A percentile compares a stretch with the other conserved stretches of the same genome.
These are phyloP conservation scores for Populus nigra DNA, from an alignment of 345 rosid genomes.

Conservation along the genomic window DNA sequence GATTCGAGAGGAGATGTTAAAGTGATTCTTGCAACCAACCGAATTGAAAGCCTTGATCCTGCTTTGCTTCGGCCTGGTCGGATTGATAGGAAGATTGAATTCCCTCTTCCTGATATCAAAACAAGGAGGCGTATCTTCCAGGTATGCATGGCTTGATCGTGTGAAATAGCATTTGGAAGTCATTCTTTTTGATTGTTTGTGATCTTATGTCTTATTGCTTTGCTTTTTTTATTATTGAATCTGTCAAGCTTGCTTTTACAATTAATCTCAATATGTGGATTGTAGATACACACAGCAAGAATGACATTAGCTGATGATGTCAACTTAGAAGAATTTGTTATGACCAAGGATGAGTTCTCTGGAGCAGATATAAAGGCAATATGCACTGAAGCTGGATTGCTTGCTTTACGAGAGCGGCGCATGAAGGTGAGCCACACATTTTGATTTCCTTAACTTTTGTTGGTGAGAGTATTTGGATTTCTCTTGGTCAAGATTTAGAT, in stretches of 20 bases:
- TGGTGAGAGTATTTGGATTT: neutral
- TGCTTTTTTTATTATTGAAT: neutral
- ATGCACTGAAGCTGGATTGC: constrained; percentile 96
- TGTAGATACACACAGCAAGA: constrained; percentile 88
- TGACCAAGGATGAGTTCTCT: constrained; percentile 97
- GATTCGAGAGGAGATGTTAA: constrained; percentile 98
- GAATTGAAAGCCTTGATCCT: constrained; percentile 95
- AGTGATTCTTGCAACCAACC: constrained; percentile 93
- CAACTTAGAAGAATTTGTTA: constrained; percentile 94
- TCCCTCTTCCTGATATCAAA: constrained; percentile 98
- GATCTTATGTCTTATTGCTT: neutral
- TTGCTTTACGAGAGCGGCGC: constrained; percentile 91
- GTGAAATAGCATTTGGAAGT: neutral
- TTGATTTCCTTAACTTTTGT: neutral
- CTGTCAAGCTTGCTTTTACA: neutral
- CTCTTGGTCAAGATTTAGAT: neutral
- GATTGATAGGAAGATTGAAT: constrained; percentile 91
- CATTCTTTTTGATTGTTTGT: neutral
- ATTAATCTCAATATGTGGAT: neutral
- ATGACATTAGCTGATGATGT: constrained; percentile 98
- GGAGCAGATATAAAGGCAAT: constrained; percentile 98
- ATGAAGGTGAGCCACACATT: constrained; percentile 70
- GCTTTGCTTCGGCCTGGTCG: constrained; percentile 96
- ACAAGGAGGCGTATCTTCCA: constrained; percentile 96
- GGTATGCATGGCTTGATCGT: constrained; percentile 36